phyloP scores from a whole-genome alignment of 805 yeast species.

The Starmera amethionina region DNA sequence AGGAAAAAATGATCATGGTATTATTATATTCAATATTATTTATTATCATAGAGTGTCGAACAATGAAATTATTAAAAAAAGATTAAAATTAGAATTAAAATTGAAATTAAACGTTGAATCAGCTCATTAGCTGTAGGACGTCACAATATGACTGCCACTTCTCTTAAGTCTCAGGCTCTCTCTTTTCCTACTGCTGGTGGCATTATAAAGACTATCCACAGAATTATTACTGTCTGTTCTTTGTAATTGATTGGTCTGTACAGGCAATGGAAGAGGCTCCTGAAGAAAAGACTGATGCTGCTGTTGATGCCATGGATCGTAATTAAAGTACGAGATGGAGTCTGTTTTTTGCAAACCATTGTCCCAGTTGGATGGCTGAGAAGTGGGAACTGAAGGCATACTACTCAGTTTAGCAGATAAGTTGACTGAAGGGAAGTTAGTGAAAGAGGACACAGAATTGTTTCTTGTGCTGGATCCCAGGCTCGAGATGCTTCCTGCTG shows the following conservation, averaged over 20 bases:
- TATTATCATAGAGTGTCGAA: background rate
- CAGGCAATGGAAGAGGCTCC: slow-evolving; percentile 2
- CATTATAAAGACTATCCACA: slow-evolving; percentile 23
- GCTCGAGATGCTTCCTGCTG: slow-evolving; percentile 3
- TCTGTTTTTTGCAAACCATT: no score
- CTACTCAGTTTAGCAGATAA: slow-evolving; percentile 10
- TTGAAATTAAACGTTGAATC: background rate
- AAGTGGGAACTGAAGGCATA: background rate
- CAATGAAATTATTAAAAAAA: background rate
- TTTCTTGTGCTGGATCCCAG: slow-evolving; percentile 6
- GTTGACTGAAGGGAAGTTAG: slow-evolving; percentile 12
- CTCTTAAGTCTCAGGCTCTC: slow-evolving; percentile 42
- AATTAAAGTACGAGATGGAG: no score
- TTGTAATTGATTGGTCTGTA: background rate
- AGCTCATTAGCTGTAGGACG: background rate
- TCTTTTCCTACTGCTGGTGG: slow-evolving; percentile 41
- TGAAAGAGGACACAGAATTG: slow-evolving; percentile 11
- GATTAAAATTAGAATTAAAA: background rate
- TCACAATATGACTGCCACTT: slow-evolving; percentile 11
- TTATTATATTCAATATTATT: background rate
- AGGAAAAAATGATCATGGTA: background rate
- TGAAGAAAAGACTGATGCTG: slow-evolving; percentile 15
- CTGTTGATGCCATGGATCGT: background rate
- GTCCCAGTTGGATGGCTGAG: background rate
- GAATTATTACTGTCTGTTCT: background rate